Percentiles rank a stretch among this genome's conserved stretches.
phyloP scores from a whole-genome alignment of 768 basidiomycete genomes.

The Tricholoma sp. region DNA sequence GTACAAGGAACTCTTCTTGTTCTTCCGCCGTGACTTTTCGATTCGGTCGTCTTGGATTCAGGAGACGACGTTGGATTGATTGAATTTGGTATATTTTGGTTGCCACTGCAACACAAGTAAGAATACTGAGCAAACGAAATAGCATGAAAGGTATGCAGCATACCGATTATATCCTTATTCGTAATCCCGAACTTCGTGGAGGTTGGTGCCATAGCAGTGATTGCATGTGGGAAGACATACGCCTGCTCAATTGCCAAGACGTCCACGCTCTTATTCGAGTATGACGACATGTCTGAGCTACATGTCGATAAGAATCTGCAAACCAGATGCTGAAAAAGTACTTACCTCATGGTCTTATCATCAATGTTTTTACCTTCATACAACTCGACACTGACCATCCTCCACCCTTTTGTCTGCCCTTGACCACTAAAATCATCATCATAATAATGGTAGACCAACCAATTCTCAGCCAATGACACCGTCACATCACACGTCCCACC shows the following conservation, averaged over 20 bases:
- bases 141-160: neutral
- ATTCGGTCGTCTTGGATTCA: slow-evolving; percentile 82
- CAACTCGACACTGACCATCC: slow-evolving; percentile 79
- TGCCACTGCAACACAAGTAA: slow-evolving; percentile 51
- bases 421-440: slow-evolving; percentile 46
- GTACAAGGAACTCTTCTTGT: slow-evolving; percentile 78
- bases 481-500: slow-evolving; percentile 55
- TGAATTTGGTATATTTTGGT: slow-evolving; percentile 71
- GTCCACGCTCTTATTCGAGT: slow-evolving; percentile 45
- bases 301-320: neutral
- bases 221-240: slow-evolving; percentile 62
- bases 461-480: slow-evolving; percentile 77
- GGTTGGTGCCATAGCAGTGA: slow-evolving; percentile 71
- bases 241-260: slow-evolving; percentile 62
- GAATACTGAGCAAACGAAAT: neutral
- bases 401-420: slow-evolving; percentile 58
- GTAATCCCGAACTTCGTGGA: slow-evolving; percentile 87
- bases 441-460: slow-evolving; percentile 88
- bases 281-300: slow-evolving; percentile 42
- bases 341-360: slow-evolving; percentile 70
- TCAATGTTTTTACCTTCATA: slow-evolving; percentile 74
- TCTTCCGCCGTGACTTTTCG: slow-evolving; percentile 73
- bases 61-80: slow-evolving; percentile 61
- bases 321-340: slow-evolving; percentile 2
- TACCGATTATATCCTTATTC: slow-evolving; percentile 81